Conservation (phyloP, 2,329 filamentous ascomycete genomes). For the Monilinia aucupariae region DNA sequence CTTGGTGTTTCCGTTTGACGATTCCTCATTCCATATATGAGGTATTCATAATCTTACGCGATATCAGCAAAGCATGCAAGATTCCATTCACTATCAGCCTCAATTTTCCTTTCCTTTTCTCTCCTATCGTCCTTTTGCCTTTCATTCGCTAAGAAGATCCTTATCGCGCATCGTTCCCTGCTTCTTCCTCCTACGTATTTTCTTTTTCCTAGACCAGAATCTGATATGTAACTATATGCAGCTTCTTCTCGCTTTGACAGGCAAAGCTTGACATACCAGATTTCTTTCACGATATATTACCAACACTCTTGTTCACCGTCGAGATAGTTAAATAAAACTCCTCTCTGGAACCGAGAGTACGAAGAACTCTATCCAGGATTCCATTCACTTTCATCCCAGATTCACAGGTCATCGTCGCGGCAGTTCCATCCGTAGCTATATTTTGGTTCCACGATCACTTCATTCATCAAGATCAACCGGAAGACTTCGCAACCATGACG, state of each 20-base stretch:
- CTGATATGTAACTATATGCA: neutral
- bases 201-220: neutral
- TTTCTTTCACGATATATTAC: neutral
- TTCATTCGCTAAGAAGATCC: neutral
- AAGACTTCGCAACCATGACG: neutral
- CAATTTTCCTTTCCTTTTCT: neutral
- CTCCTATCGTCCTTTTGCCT: neutral
- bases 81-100: neutral
- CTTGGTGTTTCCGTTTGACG: no score
- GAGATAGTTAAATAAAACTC: neutral
- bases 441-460: neutral
- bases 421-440: neutral
- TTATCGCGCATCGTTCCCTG: neutral
- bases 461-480: neutral
- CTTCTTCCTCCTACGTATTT: neutral
- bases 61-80: neutral
- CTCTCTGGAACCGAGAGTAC: neutral
- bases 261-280: no score
- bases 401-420: neutral
- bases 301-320: neutral
- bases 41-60: no score
- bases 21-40: no score
- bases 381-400: neutral
- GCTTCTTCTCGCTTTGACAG: neutral
- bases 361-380: neutral